These are phyloP conservation scores for Amauroascus verrucosus DNA, from an alignment of 2,329 filamentous ascomycete genomes.

Conservation along the genomic window DNA sequence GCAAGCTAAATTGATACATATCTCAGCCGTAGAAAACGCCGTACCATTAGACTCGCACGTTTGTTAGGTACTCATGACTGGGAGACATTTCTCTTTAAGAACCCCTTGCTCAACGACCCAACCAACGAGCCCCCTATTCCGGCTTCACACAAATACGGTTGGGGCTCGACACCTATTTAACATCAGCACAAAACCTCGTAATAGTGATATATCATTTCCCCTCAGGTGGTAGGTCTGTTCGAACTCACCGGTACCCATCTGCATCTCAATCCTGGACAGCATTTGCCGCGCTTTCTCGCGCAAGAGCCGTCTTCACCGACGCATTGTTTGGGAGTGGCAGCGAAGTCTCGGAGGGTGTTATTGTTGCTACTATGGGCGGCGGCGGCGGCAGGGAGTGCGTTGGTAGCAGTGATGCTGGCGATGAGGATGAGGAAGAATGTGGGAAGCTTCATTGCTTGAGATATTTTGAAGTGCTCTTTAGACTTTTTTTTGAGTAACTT, in stretches of 20 bases:
- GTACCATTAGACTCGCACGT: too few relatives aligned
- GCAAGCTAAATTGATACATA: too few relatives aligned
- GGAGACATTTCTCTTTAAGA: too few relatives aligned
- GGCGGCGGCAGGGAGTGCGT: background rate
- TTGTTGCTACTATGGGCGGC: background rate
- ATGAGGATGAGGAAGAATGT: background rate
- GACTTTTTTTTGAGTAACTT: too few relatives aligned
- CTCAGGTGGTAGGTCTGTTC: background rate
- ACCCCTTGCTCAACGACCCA: too few relatives aligned
- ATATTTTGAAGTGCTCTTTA: too few relatives aligned
- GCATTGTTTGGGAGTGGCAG: background rate
- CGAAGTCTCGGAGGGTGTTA: background rate
- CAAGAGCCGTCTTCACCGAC: background rate
- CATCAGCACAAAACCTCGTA: too few relatives aligned
- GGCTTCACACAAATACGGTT: background rate
- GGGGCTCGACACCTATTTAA: background rate
- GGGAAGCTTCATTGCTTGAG: background rate
- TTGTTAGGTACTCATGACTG: too few relatives aligned
- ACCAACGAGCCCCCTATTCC: background rate
- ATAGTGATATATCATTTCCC: background rate
- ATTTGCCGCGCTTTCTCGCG: background rate
- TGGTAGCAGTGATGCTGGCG: background rate
- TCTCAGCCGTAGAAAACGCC: too few relatives aligned
- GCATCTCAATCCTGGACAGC: background rate
- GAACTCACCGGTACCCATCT: background rate